Conservation (phyloP, 2,329 filamentous ascomycete species). For the Botrytis porri region DNA sequence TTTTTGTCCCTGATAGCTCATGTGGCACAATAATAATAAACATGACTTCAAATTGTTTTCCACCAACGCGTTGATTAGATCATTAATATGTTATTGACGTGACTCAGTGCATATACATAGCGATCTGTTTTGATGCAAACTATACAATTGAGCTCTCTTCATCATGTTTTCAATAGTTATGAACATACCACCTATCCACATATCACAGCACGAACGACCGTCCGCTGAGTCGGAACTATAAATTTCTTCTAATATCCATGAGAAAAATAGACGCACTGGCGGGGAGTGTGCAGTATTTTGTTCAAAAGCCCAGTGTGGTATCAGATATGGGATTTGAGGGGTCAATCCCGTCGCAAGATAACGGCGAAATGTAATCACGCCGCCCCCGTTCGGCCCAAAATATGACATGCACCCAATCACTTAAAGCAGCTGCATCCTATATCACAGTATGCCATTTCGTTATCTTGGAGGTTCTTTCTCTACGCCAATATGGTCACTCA, state of each 20-base stretch:
- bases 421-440: not conserved
- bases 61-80: not conserved
- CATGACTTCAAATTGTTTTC: not conserved
- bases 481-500: not conserved
- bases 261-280: fast-evolving
- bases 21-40: too few species aligned
- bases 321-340: not conserved
- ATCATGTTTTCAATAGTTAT: not conserved
- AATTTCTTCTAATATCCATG: too few species aligned
- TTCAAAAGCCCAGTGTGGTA: not conserved
- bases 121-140: too few species aligned
- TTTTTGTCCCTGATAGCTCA: too few species aligned
- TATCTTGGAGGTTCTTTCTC: not conserved
- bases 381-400: not conserved
- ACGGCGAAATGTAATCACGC: not conserved
- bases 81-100: not conserved
- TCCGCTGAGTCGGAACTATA: not conserved
- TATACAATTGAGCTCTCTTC: not conserved
- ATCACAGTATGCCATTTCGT: not conserved
- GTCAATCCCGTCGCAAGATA: not conserved
- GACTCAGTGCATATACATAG: not conserved
- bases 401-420: not conserved
- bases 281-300: not conserved
- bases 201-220: not conserved
- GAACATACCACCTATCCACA: not conserved